Conservation (phyloP, 495 filamentous ascomycete species). For the Darksidea phi region DNA sequence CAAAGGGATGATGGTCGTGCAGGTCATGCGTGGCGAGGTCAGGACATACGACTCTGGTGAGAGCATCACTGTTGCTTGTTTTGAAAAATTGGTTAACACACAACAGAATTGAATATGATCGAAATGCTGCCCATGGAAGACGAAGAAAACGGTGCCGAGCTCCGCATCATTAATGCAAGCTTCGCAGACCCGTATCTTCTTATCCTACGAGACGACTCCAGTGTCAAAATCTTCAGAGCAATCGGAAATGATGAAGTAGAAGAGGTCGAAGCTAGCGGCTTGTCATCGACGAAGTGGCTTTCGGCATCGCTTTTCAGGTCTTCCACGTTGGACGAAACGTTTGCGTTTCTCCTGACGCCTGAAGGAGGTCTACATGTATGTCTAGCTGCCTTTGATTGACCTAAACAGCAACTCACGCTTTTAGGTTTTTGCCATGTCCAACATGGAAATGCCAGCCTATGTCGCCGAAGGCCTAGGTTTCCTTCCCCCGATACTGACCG, state of each 20-base stretch:
- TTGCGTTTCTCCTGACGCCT: slow-evolving; percentile 71
- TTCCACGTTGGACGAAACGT: slow-evolving; percentile 45
- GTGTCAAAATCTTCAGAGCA: slow-evolving; percentile 69
- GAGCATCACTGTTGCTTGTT: slow-evolving; percentile 36
- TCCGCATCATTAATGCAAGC: slow-evolving; percentile 73
- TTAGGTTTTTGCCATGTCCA: slow-evolving; percentile 59
- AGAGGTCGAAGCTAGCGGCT: slow-evolving; percentile 63
- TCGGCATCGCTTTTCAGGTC: slow-evolving; percentile 77
- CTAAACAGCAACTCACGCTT: slow-evolving; percentile 8
- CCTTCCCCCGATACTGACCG: slow-evolving; percentile 71
- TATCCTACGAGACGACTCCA: slow-evolving; percentile 77
- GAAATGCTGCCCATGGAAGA: slow-evolving; percentile 90
- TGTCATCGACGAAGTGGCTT: slow-evolving; percentile 65
- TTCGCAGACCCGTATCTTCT: slow-evolving; percentile 87
- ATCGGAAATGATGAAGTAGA: slow-evolving; percentile 83
- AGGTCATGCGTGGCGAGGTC: slow-evolving; percentile 79
- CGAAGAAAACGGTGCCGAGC: slow-evolving; percentile 74
- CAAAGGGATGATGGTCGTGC: slow-evolving; percentile 71
- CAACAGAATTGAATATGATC: slow-evolving; percentile 71
- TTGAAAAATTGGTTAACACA: neutral
- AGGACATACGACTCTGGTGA: slow-evolving; percentile 84
- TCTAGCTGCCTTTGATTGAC: slow-evolving; percentile 10
- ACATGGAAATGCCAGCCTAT: slow-evolving; percentile 61
- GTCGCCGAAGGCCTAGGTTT: slow-evolving; percentile 70
- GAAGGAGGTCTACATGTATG: slow-evolving; percentile 72